Evolutionary conservation across 2,329 filamentous ascomycete genomes (phyloP), one percentile per base, ranked within the genome.

Genomic region (Scedosporium minutisporum): DNA sequence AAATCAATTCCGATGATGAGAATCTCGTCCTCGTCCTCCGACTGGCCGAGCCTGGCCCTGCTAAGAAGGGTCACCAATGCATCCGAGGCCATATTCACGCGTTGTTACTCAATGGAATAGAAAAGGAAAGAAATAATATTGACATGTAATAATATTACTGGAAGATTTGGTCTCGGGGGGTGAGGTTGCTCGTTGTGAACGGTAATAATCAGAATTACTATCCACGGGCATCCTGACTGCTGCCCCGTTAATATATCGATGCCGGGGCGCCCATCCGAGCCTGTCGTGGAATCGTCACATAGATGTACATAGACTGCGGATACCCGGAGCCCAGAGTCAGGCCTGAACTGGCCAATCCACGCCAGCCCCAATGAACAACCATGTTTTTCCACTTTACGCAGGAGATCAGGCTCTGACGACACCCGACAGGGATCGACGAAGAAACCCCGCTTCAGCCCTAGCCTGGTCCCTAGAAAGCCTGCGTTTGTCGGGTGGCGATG

Each of bases 1-100:
- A 81, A 80, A 46, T 80, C 78, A 6, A 81, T 71, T 0, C 78
- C 75, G 2, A 79, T 65, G 18, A 77, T 65, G 1, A 78, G 67
- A 0, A 21, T 23, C 44, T 70, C 65, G n/a, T 64, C 64, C 0
- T 46, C 44, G 7, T 16, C 44, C 44, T 46, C 44, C 14, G 44
- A 46, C 44, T 46, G 44, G 44, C 44, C 44, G 3, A 46, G 14
- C 44, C 3, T 46, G 18, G 44, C 44, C 44, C 3, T 1, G 14
- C 3, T 46, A 46, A 46, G 44, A 46, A 46, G 44, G 14, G 16
- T 46, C 3, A 3, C 44, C 18, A 46, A 46, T 14, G 44, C 44
- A n/a, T 46, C 44, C 18, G 44, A 46, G 14, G 44, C 44, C 44
- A 46, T 46, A 18, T 14, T 46, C 44, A 18, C 44, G 44, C 10